Conservation (phyloP, 495 filamentous ascomycete genomes). For the Xylaria castorea region DNA sequence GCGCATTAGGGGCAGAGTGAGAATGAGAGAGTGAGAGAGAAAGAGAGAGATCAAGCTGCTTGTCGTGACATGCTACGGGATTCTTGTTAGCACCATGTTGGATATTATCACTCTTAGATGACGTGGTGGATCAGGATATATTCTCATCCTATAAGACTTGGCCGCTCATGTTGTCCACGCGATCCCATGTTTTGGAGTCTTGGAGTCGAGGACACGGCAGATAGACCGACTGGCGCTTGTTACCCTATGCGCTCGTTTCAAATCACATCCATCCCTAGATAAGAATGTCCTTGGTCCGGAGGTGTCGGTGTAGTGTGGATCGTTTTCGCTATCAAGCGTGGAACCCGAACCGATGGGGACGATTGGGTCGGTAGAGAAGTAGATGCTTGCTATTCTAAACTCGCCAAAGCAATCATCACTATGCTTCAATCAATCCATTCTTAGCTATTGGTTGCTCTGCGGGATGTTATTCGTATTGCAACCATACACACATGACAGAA, state of each 20-base stretch:
- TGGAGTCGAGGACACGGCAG: not conserved
- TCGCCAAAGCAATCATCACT: not conserved
- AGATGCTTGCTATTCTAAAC: not conserved
- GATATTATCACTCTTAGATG: not conserved
- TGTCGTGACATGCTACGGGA: not conserved
- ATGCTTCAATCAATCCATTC: not conserved
- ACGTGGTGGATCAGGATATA: not conserved
- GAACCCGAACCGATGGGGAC: not conserved
- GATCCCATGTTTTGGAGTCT: slow-evolving; percentile 5
- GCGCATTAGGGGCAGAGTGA: not conserved
- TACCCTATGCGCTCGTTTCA: slow-evolving; percentile 14
- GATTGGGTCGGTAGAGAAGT: not conserved
- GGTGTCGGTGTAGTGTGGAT: not conserved
- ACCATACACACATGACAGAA: not conserved
- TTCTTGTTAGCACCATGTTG: not conserved
- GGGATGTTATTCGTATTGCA: not conserved
- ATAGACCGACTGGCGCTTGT: not conserved
- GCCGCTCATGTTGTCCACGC: not conserved
- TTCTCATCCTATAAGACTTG: not conserved
- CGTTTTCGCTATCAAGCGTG: not conserved
- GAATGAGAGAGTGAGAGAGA: too few relatives aligned
- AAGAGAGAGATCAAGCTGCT: not conserved
- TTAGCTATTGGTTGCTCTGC: not conserved
- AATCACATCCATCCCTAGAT: slow-evolving; percentile 12
- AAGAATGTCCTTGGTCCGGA: slow-evolving; percentile 5